Evolutionary conservation across 805 yeast genomes (phyloP), one percentile per base, ranked within the genome.

Genomic region (Spathaspora girioi): DNA sequence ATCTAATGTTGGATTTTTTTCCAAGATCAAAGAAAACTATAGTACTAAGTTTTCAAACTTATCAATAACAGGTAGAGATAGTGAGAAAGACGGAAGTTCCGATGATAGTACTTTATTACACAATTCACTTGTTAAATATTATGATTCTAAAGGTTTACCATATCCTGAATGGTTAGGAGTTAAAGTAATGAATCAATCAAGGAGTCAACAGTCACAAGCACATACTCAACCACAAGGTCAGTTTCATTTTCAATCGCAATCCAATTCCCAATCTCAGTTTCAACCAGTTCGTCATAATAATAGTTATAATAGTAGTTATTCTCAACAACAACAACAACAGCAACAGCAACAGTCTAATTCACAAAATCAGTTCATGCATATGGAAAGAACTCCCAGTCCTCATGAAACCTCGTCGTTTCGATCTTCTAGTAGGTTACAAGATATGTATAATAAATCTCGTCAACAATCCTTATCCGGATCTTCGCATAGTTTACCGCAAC

Each of bases 161-260:
- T 74, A 68, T 50, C 79, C 79, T 20, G 77, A 72, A 27, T 74
- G 79, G 79, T 62, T 74, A 32, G 79, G 77, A 4, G 70, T 60
- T 12, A 61, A 52, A 43, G 35, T 31, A 7, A n/a, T n/a, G 8
- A 19, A 47, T 10, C 35, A 9, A 7, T 20, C 31, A 14, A 40
- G 26, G 14, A 15, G 35, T 15, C 41, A 43, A 19, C 15, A 40
- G 15, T 53, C 38, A 14, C 58, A 54, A 40, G 48, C 15, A 29
- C 55, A 56, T 27, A 58, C 50, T 31, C 48, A 47, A 38, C 17
- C n/a, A 11, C 50, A 31, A 40, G 12, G 19, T 18, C 42, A 27
- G 18, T 46, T n/a, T 17, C 55, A 51, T 17, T 52, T 45, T 12
- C 44, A 53, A 20, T 56, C 47, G 19, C 59, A 29, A 40, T 15